Evolutionary conservation across 495 filamentous ascomycete species (phyloP), one percentile per base, ranked within the genome.

Genomic region (Trichodelitschia bisporula): DNA sequence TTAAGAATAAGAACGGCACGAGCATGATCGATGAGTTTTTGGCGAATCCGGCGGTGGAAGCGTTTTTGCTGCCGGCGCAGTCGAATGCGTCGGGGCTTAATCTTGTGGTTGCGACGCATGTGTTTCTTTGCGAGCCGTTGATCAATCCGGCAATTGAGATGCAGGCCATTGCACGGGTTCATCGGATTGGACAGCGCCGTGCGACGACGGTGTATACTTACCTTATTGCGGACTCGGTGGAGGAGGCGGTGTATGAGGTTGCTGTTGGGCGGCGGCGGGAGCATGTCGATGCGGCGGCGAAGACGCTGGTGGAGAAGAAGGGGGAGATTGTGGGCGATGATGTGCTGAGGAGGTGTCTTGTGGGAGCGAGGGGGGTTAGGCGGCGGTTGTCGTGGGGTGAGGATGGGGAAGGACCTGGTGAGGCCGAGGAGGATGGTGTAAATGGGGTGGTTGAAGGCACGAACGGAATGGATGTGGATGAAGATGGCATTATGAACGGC

Each of bases 141-240:
- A 66, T 93, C 39, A 91, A 93, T 45, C 76, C 83, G 4, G 79
- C 84, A 2, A 67, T 97, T 5, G 84, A 93, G 41, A 61, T 92
- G 4, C 84, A 97, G 43, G 84, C 80, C 2, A 89, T 93, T 40
- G 79, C 82, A 4, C 72, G 84, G 28, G 82, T 97, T 0, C 79
- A 97, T 46, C 64, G 84, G 21, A 97, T 97, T 32, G 84, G 84
- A 0, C 84, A 97, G 48, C 62, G 69, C 35, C 67, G 74, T 16
- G 59, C 71, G 36, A 97, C 84, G 4, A 90, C 79, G 2, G 84
- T 93, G 3, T 97, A 80, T 74, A 74, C 92, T 49, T 97, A 97
- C 46, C 61, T 92, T 1, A 62, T 90, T 14, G 68, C 72, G 3
- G 75, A 72, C 28, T 90, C 84, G 0, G 78, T 93, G 2, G 84